phyloP scores from a whole-genome alignment of 2,329 filamentous ascomycete species.

The Claviceps sp. region DNA sequence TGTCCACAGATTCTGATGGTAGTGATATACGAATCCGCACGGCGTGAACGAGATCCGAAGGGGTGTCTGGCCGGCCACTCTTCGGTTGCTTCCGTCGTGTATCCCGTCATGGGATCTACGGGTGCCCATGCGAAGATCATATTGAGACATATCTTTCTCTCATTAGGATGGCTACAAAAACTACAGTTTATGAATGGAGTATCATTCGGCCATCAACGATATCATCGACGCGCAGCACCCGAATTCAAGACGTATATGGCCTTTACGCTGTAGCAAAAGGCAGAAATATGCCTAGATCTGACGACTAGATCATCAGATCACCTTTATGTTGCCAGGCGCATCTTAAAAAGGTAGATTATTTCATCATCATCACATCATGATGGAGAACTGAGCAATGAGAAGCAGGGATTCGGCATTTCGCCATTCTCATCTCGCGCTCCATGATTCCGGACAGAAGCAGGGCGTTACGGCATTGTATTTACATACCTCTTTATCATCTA shows the following conservation, averaged over 20 bases:
- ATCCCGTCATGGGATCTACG: neutral
- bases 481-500: neutral
- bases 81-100: neutral
- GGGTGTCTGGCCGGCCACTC: neutral
- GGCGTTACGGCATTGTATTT: neutral
- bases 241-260: neutral
- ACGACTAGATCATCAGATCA: neutral
- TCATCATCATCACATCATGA: neutral
- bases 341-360: neutral
- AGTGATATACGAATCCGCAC: slow-evolving; percentile 37
- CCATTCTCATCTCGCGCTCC: neutral
- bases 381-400: neutral
- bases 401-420: neutral
- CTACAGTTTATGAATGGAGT: neutral
- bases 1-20: slow-evolving; percentile 20
- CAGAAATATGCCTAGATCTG: neutral
- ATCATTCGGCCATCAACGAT: neutral
- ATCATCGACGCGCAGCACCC: neutral
- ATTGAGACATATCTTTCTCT: neutral
- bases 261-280: neutral
- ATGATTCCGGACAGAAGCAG: neutral
- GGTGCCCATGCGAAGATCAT: neutral
- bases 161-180: neutral
- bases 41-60: slow-evolving; percentile 38
- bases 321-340: neutral